phyloP scores from a whole-genome alignment of 495 filamentous ascomycete species.

The Neurospora intermedia region DNA sequence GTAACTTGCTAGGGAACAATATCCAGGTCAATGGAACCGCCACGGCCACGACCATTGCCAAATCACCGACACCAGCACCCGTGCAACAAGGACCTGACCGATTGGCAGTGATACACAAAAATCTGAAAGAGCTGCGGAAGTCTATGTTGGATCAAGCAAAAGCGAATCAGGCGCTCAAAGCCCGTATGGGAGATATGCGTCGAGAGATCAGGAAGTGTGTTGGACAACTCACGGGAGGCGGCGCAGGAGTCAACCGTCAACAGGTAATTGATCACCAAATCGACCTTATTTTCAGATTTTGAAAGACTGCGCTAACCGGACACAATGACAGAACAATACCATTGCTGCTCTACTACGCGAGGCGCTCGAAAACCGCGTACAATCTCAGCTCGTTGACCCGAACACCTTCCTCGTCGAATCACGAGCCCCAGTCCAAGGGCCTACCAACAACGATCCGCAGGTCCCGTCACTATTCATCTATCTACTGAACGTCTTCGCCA shows the following conservation, averaged over 20 bases:
- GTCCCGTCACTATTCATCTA: conserved; percentile 68
- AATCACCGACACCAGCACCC: not conserved
- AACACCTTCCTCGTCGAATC: conserved; percentile 51
- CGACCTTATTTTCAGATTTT: not conserved
- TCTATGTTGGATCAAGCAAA: conserved; percentile 42
- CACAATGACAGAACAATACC: conserved; percentile 17
- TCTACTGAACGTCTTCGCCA: conserved; percentile 71
- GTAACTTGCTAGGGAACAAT: not conserved
- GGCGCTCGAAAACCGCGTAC: conserved; percentile 28
- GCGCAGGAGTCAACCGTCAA: conserved; percentile 48
- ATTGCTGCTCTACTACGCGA: conserved; percentile 40
- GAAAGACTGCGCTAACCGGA: conserved; percentile 1
- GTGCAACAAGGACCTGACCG: conserved; percentile 11
- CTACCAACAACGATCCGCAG: conserved; percentile 40
- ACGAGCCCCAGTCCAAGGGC: conserved; percentile 41
- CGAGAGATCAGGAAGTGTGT: conserved; percentile 58
- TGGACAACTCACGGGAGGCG: conserved; percentile 57
- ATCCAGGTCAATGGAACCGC: conserved; percentile 5
- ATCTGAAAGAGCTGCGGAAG: conserved; percentile 60
- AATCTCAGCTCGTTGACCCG: conserved; percentile 53
- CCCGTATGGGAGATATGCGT: conserved; percentile 61
- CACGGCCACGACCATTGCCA: not conserved
- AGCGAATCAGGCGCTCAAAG: conserved; percentile 39
- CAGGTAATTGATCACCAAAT: conserved; percentile 34
- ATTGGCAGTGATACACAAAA: conserved; percentile 60